phyloP scores from a whole-genome alignment of 208 protist genomes.

The Leishmania turanica region DNA sequence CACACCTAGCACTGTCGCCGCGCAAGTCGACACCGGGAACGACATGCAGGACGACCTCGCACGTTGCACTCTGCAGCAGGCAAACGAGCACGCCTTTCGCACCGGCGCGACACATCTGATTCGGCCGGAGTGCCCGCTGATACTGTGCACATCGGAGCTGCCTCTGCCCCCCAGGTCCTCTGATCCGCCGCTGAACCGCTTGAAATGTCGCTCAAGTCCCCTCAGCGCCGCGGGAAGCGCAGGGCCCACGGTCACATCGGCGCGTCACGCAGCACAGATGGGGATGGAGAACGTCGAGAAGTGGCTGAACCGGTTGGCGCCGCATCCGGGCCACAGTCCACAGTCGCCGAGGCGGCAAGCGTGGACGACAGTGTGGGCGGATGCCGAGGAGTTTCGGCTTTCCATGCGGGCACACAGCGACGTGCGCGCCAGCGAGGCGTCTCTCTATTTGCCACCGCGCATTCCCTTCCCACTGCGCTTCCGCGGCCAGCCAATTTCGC shows the following conservation, averaged over 20 bases:
- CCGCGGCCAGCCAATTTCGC: constrained; percentile 22
- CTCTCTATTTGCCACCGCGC: constrained; percentile 16
- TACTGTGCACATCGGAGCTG: constrained; percentile 26
- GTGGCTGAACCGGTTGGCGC: background rate
- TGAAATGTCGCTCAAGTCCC: background rate
- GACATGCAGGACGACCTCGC: background rate
- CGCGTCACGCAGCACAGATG: constrained; percentile 5
- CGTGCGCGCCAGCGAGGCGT: background rate
- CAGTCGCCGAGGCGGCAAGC: background rate
- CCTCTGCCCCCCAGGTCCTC: constrained; percentile 9
- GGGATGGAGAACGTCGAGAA: constrained; percentile 1
- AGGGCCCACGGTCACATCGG: background rate
- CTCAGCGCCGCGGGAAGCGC: background rate
- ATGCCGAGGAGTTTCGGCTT: constrained; percentile 4
- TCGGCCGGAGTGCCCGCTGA: constrained; percentile 19
- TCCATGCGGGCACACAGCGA: background rate
- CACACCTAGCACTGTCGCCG: constrained; percentile 9
- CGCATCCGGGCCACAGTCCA: background rate
- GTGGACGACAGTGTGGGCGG: background rate
- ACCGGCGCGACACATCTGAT: constrained; percentile 7
- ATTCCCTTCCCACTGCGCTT: constrained; percentile 50
- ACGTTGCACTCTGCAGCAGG: background rate
- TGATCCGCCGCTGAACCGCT: background rate
- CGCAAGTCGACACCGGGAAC: background rate
- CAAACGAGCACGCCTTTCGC: constrained; percentile 25